phyloP scores from a whole-genome alignment of 2,329 filamentous ascomycete species.

The Monilinia vaccinii-corymbosi region DNA sequence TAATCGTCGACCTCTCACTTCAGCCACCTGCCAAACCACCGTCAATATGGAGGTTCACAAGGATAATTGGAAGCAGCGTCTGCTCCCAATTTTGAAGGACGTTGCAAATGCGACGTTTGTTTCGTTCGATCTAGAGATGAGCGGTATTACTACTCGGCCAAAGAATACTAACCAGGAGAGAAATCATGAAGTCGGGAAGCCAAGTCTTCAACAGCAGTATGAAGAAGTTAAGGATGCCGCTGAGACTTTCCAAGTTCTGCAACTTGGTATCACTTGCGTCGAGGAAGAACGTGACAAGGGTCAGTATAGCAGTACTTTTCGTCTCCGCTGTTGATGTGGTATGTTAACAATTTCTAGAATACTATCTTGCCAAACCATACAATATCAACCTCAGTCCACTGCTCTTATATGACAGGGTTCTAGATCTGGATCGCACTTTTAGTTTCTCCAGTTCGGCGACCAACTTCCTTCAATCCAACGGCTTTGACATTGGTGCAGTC shows the following conservation, averaged over 20 bases:
- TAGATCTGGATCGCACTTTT: slow-evolving; percentile 52
- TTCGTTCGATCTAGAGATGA: slow-evolving; percentile 57
- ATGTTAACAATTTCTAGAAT: slow-evolving; percentile 28
- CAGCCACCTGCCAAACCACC: neutral
- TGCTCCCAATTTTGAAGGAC: slow-evolving; percentile 47
- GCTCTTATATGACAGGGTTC: slow-evolving; percentile 30
- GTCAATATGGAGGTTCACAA: slow-evolving; percentile 6
- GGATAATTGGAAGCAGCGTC: slow-evolving; percentile 29
- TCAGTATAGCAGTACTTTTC: slow-evolving; percentile 18
- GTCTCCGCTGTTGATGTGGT: neutral
- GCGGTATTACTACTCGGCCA: slow-evolving; percentile 44
- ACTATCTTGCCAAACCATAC: slow-evolving; percentile 52
- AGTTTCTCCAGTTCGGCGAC: slow-evolving; percentile 38
- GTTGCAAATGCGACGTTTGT: slow-evolving; percentile 53
- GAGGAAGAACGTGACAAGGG: slow-evolving; percentile 44
- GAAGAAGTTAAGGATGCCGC: slow-evolving; percentile 50
- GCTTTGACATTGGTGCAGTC: slow-evolving; percentile 48
- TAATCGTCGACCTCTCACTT: neutral
- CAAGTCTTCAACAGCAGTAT: slow-evolving; percentile 51
- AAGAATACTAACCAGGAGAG: slow-evolving; percentile 24
- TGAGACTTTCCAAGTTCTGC: slow-evolving; percentile 53
- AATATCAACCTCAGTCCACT: slow-evolving; percentile 54
- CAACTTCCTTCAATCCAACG: slow-evolving; percentile 49
- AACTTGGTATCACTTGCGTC: slow-evolving; percentile 59
- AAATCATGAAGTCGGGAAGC: slow-evolving; percentile 32